A percentile compares a stretch with the other conserved stretches of the same genome.
Evolutionary conservation across 2,329 filamentous ascomycete species (phyloP).

Genomic region (Aureobasidium sp.): DNA sequence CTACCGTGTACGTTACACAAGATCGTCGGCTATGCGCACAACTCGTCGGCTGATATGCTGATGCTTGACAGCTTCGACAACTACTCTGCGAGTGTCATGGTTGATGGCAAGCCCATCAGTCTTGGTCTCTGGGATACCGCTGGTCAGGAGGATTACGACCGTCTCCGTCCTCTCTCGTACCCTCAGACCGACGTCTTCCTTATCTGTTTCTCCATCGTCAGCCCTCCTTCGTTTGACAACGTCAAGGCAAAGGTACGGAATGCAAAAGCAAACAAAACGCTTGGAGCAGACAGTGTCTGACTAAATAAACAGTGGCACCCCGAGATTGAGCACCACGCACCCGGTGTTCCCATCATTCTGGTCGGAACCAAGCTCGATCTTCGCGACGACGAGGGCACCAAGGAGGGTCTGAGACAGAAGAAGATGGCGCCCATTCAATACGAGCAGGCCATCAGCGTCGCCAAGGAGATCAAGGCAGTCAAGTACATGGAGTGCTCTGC

Average conservation of each 20-base stretch:
- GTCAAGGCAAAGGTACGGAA: constrained; percentile 84
- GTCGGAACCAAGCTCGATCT: constrained; percentile 96
- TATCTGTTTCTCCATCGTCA: constrained; percentile 97
- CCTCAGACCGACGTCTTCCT: constrained; percentile 97
- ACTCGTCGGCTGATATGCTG: not conserved
- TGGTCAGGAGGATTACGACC: constrained; percentile 96
- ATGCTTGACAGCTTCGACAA: constrained; percentile 71
- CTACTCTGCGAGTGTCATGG: constrained; percentile 98
- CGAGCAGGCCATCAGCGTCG: constrained; percentile 78
- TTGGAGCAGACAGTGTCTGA: not conserved
- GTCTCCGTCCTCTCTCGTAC: constrained; percentile 88
- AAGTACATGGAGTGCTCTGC: constrained; percentile 99
- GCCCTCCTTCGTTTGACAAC: constrained; percentile 96
- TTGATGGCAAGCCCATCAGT: constrained; percentile 95
- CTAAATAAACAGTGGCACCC: constrained; percentile 70
- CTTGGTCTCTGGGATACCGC: constrained; percentile 97
- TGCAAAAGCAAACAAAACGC: not conserved
- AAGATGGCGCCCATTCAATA: constrained; percentile 97
- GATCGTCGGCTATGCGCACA: not conserved
- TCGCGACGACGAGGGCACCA: constrained; percentile 75
- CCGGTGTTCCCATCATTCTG: constrained; percentile 89
- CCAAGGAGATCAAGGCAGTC: constrained; percentile 89
- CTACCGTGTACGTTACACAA: constrained; percentile 66
- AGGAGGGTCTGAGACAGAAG: constrained; percentile 76
- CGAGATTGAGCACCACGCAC: constrained; percentile 94